Percentiles rank a stretch among this genome's conserved stretches.
phyloP scores from a whole-genome alignment of 192 early-diverging fungal genomes.

The Coemansia sp. region DNA sequence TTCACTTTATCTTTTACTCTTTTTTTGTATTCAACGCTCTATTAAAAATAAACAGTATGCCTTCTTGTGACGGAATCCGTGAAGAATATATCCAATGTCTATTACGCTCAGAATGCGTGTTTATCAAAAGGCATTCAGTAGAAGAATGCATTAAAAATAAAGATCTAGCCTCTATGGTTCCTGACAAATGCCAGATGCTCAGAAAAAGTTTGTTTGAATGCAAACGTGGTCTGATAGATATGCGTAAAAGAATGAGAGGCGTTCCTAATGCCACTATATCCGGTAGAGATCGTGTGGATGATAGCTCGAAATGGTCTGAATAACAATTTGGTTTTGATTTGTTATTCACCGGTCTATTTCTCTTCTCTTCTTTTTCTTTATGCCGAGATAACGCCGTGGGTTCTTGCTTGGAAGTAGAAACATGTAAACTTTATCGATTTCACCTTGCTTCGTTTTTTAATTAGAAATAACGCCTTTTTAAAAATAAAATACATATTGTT shows the following conservation, averaged over 20 bases:
- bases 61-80: constrained; percentile 46
- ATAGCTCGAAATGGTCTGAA: constrained; percentile 36
- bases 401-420: too few species aligned
- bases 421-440: too few species aligned
- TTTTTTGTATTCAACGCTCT: background rate
- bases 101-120: constrained; percentile 46
- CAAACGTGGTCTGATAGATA: constrained; percentile 49
- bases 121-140: constrained; percentile 39
- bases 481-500: background rate
- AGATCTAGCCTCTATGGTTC: constrained; percentile 27
- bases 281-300: constrained; percentile 18
- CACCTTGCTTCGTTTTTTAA: too few species aligned
- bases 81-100: constrained; percentile 47
- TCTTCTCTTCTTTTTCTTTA: too few species aligned
- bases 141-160: constrained; percentile 42
- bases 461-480: too few species aligned
- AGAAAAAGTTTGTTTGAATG: constrained; percentile 47
- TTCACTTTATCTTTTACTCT: background rate
- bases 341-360: too few species aligned
- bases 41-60: constrained; percentile 20
- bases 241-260: constrained; percentile 48
- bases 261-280: constrained; percentile 28
- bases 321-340: too few species aligned
- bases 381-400: too few species aligned
- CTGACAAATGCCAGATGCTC: constrained; percentile 33